Evolutionary conservation across 2,329 filamentous ascomycete genomes (phyloP), one percentile per base, ranked within the genome.

Genomic region (Aspergillus glaucus): DNA sequence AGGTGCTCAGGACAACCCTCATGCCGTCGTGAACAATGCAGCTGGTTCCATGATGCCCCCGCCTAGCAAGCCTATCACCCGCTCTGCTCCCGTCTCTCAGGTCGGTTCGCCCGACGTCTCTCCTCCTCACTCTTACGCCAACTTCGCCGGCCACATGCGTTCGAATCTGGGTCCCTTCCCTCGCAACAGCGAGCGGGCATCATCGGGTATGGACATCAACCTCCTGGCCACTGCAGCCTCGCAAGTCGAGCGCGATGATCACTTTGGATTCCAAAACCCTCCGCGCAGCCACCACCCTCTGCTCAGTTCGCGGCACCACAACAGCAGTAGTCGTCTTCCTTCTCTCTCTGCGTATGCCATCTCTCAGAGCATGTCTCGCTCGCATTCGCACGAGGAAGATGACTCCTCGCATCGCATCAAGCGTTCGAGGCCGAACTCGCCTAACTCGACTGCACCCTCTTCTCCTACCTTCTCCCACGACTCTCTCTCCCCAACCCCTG

Each of bases 381-480:
- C 88, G 55, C 87, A 92, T 72, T 91, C 88, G 7, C 82, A 88
- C 63, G 87, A 88, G 41, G 85, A 82, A 36, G 74, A 80, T 48
- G 85, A 96, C 59, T 86, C 86, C 58, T 72, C 75, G 45, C 82
- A 82, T 44, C 76, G 89, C 65, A 80, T 86, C 22, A 97, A 97
- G 78, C 84, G 90, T 55, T 97, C 92, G 51, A 79, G 92, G 59
- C 92, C 93, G 40, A 93, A 91, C 68, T 96, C 92, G 32, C 93
- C 92, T 46, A 89, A 94, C 72, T 96, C 91, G 7, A 97, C 92
- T 2, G 92, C 92, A 43, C 93, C 93, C 17, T 95, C 92, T 22
- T 97, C 92, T 28, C 92, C 92, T 22, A 96, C 91, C 3, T 95
- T 96, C 69, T 96, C 92, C 2, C 90, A 96, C 72, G 90, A 95